Conservation (phyloP, 2,329 filamentous ascomycete species). For the Penicillium sp. region DNA sequence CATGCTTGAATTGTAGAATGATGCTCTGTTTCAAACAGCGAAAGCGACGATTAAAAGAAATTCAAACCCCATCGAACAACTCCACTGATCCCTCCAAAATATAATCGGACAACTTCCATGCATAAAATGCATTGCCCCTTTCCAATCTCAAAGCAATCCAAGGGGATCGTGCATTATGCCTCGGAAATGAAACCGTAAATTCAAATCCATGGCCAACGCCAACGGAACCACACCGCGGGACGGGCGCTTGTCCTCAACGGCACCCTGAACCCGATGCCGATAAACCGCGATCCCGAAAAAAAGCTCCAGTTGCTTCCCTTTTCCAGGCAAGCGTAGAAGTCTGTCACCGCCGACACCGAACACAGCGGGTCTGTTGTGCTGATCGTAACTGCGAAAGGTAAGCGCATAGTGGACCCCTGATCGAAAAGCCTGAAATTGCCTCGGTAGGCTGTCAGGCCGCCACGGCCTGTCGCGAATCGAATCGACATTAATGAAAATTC, state of each 20-base stretch:
- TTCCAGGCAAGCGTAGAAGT: background rate
- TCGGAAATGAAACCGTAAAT: background rate
- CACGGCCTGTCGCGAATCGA: background rate
- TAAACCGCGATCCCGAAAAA: slow-evolving; percentile 7
- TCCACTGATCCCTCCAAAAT: background rate
- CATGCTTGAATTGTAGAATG: background rate
- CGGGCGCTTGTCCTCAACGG: background rate
- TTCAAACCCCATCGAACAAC: background rate
- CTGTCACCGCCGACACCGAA: background rate
- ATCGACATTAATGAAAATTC: background rate
- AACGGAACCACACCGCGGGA: background rate
- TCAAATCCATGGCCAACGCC: background rate
- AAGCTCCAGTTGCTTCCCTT: background rate
- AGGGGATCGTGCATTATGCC: background rate
- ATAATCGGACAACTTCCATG: background rate
- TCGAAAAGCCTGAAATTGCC: slow-evolving; percentile 8
- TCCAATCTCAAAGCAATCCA: background rate
- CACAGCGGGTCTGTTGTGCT: background rate
- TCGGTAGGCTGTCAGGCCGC: slow-evolving; percentile 10
- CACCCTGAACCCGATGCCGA: slow-evolving; percentile 8
- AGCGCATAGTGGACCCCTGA: slow-evolving; percentile 1
- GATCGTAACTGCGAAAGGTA: slow-evolving; percentile 5
- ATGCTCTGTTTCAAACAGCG: background rate
- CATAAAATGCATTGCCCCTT: background rate
- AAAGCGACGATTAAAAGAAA: slow-evolving; percentile 2